Evolutionary conservation across 2,329 filamentous ascomycete species (phyloP).

Genomic region (Cladophialophora immunda): DNA sequence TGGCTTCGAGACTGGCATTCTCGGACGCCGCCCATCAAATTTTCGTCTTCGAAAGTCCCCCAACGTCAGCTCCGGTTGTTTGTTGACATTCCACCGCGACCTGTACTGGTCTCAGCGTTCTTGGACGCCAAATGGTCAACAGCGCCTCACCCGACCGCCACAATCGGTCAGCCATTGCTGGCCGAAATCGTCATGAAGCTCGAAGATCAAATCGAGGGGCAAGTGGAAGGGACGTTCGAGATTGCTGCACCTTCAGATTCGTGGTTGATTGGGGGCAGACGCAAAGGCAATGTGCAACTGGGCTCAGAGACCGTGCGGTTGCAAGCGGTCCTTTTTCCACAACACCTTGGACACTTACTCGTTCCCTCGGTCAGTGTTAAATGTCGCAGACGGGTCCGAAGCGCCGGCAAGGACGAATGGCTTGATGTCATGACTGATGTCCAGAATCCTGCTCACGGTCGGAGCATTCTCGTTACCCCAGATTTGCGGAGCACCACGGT

Average conservation of each 20-base stretch:
- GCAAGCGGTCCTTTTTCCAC: conserved; percentile 78
- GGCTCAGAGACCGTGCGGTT: conserved; percentile 47
- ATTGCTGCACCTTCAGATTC: conserved; percentile 75
- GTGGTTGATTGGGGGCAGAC: conserved; percentile 86
- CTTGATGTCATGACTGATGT: conserved; percentile 72
- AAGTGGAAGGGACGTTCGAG: conserved; percentile 73
- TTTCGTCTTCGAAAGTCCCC: conserved; percentile 19
- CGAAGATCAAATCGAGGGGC: conserved; percentile 66
- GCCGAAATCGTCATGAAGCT: conserved; percentile 50
- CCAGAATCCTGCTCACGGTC: conserved; percentile 79
- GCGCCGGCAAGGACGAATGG: conserved; percentile 43
- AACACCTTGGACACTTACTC: conserved; percentile 79
- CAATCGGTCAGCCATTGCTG: conserved; percentile 54
- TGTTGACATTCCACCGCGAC: conserved; percentile 84
- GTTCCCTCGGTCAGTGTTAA: conserved; percentile 82
- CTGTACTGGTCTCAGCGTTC: conserved; percentile 82
- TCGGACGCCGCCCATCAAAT: conserved; percentile 42
- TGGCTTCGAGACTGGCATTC: conserved; percentile 68
- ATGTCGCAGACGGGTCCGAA: conserved; percentile 32
- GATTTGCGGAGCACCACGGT: conserved; percentile 77
- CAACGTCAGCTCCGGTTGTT: conserved; percentile 78
- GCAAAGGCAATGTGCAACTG: conserved; percentile 66
- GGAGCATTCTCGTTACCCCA: conserved; percentile 77
- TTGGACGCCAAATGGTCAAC: conserved; percentile 54
- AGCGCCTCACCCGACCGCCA: conserved; percentile 43